A percentile compares a stretch with the other conserved stretches of the same genome.
phyloP scores from a whole-genome alignment of 192 early-diverging fungal genomes.

The Umbelopsis sp. region DNA sequence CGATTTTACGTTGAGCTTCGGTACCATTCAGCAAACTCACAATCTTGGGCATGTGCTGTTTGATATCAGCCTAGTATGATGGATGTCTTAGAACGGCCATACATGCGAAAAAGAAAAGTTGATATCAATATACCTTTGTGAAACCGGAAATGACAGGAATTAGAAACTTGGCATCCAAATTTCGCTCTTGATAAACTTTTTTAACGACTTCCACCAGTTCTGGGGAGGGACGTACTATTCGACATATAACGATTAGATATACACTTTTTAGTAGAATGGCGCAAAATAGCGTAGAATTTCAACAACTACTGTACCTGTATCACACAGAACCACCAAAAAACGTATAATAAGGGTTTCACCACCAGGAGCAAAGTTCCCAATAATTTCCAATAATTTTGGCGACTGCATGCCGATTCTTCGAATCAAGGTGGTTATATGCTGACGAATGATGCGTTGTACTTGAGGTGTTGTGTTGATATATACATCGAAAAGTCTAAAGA shows the following conservation, averaged over 20 bases:
- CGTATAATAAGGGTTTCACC: slow-evolving; percentile 67
- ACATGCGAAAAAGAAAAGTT: not conserved
- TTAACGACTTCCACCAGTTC: slow-evolving; percentile 62
- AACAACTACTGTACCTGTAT: slow-evolving; percentile 50
- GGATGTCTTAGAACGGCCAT: not conserved
- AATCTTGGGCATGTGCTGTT: slow-evolving; percentile 62
- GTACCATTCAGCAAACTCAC: slow-evolving; percentile 66
- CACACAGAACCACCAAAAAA: slow-evolving; percentile 66
- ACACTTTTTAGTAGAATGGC: too few species aligned
- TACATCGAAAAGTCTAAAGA: slow-evolving; percentile 51
- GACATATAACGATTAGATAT: not conserved
- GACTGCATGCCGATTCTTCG: slow-evolving; percentile 63
- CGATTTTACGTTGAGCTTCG: slow-evolving; percentile 58
- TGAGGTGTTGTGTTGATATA: slow-evolving; percentile 42
- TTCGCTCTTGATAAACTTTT: slow-evolving; percentile 48
- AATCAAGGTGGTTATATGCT: slow-evolving; percentile 66
- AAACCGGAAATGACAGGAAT: slow-evolving; percentile 67
- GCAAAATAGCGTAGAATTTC: too few species aligned
- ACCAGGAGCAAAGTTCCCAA: slow-evolving; percentile 72
- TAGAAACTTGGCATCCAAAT: slow-evolving; percentile 69
- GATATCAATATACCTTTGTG: slow-evolving; percentile 51
- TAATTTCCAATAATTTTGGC: slow-evolving; percentile 52
- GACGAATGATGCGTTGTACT: slow-evolving; percentile 58
- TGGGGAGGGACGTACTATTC: slow-evolving; percentile 42
- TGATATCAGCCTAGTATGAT: slow-evolving; percentile 51